Evolutionary conservation across 192 early-diverging fungal species (phyloP), one percentile per base, ranked within the genome.

Genomic region (Entophlyctis helioformis): DNA sequence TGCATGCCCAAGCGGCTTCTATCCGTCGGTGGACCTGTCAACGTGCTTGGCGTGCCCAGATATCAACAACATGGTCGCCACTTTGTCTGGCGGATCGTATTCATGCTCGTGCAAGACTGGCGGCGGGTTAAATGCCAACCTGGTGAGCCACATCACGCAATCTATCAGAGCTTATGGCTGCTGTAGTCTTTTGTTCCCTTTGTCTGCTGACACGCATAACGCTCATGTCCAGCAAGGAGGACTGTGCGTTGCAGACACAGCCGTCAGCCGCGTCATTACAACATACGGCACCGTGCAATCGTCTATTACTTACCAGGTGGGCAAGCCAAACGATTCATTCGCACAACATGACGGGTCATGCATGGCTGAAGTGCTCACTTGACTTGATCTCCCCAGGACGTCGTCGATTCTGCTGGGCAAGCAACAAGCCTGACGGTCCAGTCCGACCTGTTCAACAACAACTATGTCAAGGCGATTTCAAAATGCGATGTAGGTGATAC

Each of bases 11-110:
- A 24, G 12, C 1, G 54, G 58, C 37, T 23, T 36, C 31, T 65
- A 59, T 47, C 67, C 67, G 12, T 44, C 19, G 10, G 8, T 29
- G 18, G 51, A 57, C 26, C 52, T 55, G 15, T 55, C 67, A 1
- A 21, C 18, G 1, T 69, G 67, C 44, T 33, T 65, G 4, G 3
- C 32, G 15, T 69, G 67, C 29, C 59, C 69, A 18, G 42, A 64
- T 34, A 19, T 53, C 21, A 45, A 29, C n/a, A 71, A 67, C 64
- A 45, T 50, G 8, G 43, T 56, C 2, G 27, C 38, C 2, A 41
- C 26, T 32, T n/a, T 26, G 34, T 21, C 27, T 23, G 24, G 16
- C 29, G 36, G 19, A 1, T 34, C 24, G 27, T 74, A 67, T 46
- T 15, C 31, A 9, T 74, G 71, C 36, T 22, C n/a, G 18, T 74